Evolutionary conservation across 805 yeast genomes (phyloP), one percentile per base, ranked within the genome.

Genomic region (Lachancea meyersii): DNA sequence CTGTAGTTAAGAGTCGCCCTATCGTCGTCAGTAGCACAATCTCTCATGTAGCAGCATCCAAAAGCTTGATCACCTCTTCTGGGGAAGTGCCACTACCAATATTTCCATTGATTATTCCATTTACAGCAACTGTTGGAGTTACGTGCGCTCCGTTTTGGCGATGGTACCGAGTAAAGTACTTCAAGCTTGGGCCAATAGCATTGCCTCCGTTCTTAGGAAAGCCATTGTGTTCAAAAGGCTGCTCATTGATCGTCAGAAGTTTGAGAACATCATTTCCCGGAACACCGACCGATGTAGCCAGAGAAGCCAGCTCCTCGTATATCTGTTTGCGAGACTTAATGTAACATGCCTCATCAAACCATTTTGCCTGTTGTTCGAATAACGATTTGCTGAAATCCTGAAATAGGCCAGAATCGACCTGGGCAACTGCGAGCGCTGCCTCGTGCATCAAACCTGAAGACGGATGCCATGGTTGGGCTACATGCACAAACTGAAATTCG

Each of bases 91-190:
- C 35, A 14, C 43, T 40, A 5, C 35, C 43, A 14, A 40, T 40
- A 31, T 20, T 24, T 22, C 26, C 32, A 19, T 21, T 22, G n/a
- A 40, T 31, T 7, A 40, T 28, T 10, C 43, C 43, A 20, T 40
- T 40, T 7, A 40, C 38, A 5, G 43, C 43, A 16, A 40, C 38
- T 10, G 43, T 23, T 2, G 43, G 43, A 6, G 43, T 40, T 6
- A 40, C 27, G 38, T 40, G 43, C 21, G 33, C 43, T 7, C 43
- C 43, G 34, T 40, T 40, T 22, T 40, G 43, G n/a, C 43, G 32
- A 17, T 40, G 43, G 28, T 24, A 34, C n/a, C 38, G 38, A 3
- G 34, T 27, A 18, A 40, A 40, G 20, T 40, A 34, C 43, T 40
- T 40, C 8, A 40, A 20, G 28, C 32, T 36, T 10, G 23, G 14